Conservation (phyloP, 2,329 filamentous ascomycete genomes). For the Ascochyta rabiei region DNA sequence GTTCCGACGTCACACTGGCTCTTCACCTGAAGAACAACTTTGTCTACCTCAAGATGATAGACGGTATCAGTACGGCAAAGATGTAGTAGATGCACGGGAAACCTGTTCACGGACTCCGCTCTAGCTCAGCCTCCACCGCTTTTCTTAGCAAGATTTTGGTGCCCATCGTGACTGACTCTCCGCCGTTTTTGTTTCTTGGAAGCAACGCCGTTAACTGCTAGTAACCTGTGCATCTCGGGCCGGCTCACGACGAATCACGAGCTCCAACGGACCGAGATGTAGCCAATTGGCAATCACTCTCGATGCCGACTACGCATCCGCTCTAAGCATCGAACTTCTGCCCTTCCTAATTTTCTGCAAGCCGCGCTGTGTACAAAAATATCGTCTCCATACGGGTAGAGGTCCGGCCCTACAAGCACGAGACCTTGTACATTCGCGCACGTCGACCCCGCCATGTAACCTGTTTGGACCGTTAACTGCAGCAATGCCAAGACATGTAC, state of each 20-base stretch:
- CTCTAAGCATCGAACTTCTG: constrained; percentile 2
- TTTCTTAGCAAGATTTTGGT: background rate
- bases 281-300: constrained; percentile 14
- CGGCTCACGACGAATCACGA: constrained; percentile 21
- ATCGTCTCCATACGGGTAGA: constrained; percentile 15
- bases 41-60: background rate
- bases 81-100: background rate
- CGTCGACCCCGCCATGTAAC: constrained; percentile 20
- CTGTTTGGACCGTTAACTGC: constrained; percentile 5
- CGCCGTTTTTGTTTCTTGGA: constrained; percentile 1
- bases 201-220: background rate
- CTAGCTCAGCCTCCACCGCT: background rate
- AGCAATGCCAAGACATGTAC: constrained; percentile 24
- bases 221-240: constrained; percentile 14
- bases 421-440: constrained; percentile 2
- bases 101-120: background rate
- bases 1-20: background rate
- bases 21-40: background rate
- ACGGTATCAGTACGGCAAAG: background rate
- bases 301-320: constrained; percentile 12
- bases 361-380: background rate
- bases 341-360: constrained; percentile 12
- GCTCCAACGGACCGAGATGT: constrained; percentile 19
- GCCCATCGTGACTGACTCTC: background rate
- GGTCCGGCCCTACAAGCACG: constrained; percentile 16